Evolutionary conservation across 2,329 filamentous ascomycete genomes (phyloP).

Genomic region (Thelonectria olida): DNA sequence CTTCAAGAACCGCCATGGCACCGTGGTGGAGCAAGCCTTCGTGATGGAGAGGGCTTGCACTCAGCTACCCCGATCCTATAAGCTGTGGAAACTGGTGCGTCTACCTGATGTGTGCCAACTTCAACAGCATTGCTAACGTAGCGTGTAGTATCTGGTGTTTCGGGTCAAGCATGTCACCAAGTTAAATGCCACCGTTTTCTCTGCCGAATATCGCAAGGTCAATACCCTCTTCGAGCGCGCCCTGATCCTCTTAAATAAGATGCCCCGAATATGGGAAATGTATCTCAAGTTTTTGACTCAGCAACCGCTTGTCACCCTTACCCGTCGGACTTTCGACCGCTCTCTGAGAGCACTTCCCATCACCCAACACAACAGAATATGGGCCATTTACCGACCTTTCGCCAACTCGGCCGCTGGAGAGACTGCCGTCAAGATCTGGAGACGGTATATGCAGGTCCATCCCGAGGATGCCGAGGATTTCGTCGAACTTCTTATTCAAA

Average conservation of each 20-base stretch:
- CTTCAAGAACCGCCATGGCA: conserved; percentile 89
- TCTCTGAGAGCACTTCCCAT: conserved; percentile 90
- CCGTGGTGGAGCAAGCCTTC: conserved; percentile 82
- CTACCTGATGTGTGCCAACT: neutral
- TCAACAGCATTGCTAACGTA: neutral
- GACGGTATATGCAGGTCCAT: conserved; percentile 95
- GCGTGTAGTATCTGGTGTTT: conserved; percentile 79
- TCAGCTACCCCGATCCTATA: conserved; percentile 93
- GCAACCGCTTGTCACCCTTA: conserved; percentile 90
- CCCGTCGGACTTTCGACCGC: conserved; percentile 88
- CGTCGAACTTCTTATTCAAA: conserved; percentile 85
- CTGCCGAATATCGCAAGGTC: conserved; percentile 88
- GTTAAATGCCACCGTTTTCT: conserved; percentile 83
- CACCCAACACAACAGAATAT: conserved; percentile 95
- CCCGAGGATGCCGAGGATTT: conserved; percentile 96
- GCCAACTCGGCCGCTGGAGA: conserved; percentile 89
- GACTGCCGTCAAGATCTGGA: conserved; percentile 93
- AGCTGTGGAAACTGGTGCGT: conserved; percentile 92
- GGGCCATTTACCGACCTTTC: conserved; percentile 90
- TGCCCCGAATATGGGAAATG: conserved; percentile 98
- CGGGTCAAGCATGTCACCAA: conserved; percentile 82
- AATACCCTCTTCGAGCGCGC: conserved; percentile 95
- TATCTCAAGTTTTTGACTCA: conserved; percentile 90
- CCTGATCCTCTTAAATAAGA: conserved; percentile 94
- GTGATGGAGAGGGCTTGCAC: conserved; percentile 91